Evolutionary conservation across 2,329 filamentous ascomycete genomes (phyloP).

Genomic region (Apiospora kogelbergensis): DNA sequence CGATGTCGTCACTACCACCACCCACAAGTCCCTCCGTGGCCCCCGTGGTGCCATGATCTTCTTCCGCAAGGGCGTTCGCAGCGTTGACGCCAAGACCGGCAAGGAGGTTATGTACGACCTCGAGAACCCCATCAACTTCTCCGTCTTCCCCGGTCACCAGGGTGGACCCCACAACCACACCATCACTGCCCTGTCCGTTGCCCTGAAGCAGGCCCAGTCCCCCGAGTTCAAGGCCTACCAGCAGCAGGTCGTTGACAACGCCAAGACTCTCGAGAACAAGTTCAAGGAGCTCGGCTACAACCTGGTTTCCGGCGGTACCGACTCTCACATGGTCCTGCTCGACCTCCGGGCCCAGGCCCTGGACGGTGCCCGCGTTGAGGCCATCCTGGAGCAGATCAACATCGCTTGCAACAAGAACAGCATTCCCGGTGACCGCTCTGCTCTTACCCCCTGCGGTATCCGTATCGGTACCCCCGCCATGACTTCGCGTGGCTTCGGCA

Average conservation of each 20-base stretch:
- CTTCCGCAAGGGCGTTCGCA: slow-evolving; percentile 95
- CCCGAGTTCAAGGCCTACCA: slow-evolving; percentile 95
- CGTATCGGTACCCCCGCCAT: slow-evolving; percentile 97
- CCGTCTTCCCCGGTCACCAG: slow-evolving; percentile 98
- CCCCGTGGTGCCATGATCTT: slow-evolving; percentile 99
- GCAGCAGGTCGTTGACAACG: slow-evolving; percentile 87
- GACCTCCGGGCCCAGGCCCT: slow-evolving; percentile 86
- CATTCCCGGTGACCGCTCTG: slow-evolving; percentile 95
- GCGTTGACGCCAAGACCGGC: slow-evolving; percentile 84
- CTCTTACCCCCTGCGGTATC: slow-evolving; percentile 89
- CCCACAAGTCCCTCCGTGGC: slow-evolving; percentile 97
- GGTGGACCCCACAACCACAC: slow-evolving; percentile 99
- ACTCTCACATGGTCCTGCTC: slow-evolving; percentile 95
- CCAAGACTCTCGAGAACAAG: slow-evolving; percentile 82
- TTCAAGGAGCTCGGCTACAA: slow-evolving; percentile 89
- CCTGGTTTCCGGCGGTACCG: slow-evolving; percentile 91
- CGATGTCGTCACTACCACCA: slow-evolving; percentile 97
- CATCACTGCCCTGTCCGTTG: slow-evolving; percentile 93
- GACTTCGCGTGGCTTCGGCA: slow-evolving; percentile 92
- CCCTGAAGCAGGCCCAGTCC: slow-evolving; percentile 87
- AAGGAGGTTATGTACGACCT: slow-evolving; percentile 91
- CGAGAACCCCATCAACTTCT: slow-evolving; percentile 96
- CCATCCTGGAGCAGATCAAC: slow-evolving; percentile 95
- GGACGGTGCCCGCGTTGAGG: slow-evolving; percentile 93
- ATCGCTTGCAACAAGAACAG: slow-evolving; percentile 99